Evolutionary conservation across 2,329 filamentous ascomycete genomes (phyloP), one percentile per base, ranked within the genome.

Genomic region (Parascedosporium putredinis): DNA sequence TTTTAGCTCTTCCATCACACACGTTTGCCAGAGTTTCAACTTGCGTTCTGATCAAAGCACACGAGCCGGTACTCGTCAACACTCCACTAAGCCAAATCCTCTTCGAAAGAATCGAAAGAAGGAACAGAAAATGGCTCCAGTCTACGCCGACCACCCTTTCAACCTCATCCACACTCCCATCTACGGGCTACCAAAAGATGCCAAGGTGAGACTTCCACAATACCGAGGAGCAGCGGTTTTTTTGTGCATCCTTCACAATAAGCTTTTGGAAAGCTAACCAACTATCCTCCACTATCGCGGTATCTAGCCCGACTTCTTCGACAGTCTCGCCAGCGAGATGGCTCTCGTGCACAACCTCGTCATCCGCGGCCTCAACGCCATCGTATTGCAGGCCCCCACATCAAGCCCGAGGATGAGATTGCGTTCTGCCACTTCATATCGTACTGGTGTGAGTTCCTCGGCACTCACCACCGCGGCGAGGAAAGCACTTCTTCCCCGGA

Each of bases 401-500:
- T 71, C 6, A 55, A 60, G 3, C 49, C 55, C 8, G 55, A 63
- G 22, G 66, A 71, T 44, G 58, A 61, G n/a, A 44, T 55, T 4
- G 55, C 59, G 29, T 67, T 69, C 51, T 53, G 58, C 10, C 54
- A 59, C 27, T 70, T 65, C 52, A 60, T 62, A 1, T 34, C 54
- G 9, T 55, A 58, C 12, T 70, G 68, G 60, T 50, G 59, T 24
- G 54, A 50, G 2, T 53, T 64, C 14, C 25, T 72, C 2, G 53
- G 64, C 29, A 55, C 62, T 10, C 71, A 73, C 52, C 69, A 73
- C 51, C 49, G 59, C 1, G 49, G 54, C 0, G 69, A 73, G 52
- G 70, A 73, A 54, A 52, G 2, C 33, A 53, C 22, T 58, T 69
- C 36, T 72, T 73, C 52, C 65, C 67, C 0, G 56, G 57, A 2